A percentile compares a stretch with the other conserved stretches of the same genome.
Conservation (phyloP, 2,329 filamentous ascomycete species). For the Xenosphaeropsis pyriputrescens region DNA sequence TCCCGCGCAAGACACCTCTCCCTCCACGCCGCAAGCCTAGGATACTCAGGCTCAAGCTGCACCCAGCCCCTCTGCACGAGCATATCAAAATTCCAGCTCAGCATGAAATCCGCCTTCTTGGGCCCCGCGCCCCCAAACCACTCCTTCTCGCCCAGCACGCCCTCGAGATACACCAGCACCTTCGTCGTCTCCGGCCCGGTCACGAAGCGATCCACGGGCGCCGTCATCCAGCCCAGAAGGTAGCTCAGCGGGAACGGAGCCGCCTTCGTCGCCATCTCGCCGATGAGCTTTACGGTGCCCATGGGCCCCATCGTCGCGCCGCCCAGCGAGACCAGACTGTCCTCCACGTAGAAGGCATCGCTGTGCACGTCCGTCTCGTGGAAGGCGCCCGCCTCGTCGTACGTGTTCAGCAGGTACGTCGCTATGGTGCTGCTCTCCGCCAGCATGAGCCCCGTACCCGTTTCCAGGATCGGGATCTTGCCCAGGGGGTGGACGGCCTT, state of each 20-base stretch:
- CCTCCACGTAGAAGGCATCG: constrained; percentile 6
- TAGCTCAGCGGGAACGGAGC: constrained; percentile 13
- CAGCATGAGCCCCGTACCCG: constrained; percentile 38
- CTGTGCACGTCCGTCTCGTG: constrained; percentile 13
- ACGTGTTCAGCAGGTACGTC: constrained; percentile 49
- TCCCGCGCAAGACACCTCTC: no score
- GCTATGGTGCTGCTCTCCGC: constrained; percentile 72
- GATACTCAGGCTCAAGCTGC: no score
- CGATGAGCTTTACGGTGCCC: constrained; percentile 11
- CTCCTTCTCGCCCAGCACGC: constrained; percentile 10
- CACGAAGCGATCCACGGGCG: constrained; percentile 4
- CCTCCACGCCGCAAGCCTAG: no score
- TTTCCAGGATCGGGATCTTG: constrained; percentile 68
- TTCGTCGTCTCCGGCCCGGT: no score
- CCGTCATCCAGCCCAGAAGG: constrained; percentile 8
- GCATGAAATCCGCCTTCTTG: constrained; percentile 19
- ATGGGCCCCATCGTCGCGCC: constrained; percentile 12
- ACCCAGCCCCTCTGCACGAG: constrained; percentile 13
- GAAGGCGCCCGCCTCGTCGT: constrained; percentile 15
- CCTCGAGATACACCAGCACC: no score
- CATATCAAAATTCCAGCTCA: constrained; percentile 20
- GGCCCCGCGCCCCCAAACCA: constrained; percentile 17
- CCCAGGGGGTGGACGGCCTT: constrained; percentile 71
- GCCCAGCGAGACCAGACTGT: constrained; percentile 14
- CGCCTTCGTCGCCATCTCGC: constrained; percentile 9